Evolutionary conservation across 192 early-diverging fungal genomes (phyloP), one percentile per base, ranked within the genome.

Genomic region (Backusella sp.): DNA sequence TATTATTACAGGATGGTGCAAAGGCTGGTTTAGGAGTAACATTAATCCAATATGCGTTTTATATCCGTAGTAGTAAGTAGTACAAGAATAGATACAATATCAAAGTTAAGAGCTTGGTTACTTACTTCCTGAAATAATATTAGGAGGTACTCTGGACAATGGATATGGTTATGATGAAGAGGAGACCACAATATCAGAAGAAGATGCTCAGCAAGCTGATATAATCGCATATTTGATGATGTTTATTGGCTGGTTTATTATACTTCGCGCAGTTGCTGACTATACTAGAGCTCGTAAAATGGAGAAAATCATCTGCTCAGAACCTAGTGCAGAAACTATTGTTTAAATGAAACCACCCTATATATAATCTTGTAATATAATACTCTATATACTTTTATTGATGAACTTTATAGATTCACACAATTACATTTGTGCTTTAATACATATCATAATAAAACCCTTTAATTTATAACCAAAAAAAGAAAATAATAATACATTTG

Each of bases 11-110:
- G 82, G 86, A 92, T 73, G 91, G 91, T 23, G 90, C 91, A 65
- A 86, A 88, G 72, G 88, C 89, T 68, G 94, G 94, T 1, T 85
- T 94, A n/a, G 94, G 94, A 17, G 82, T 95, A 70, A 91, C 93
- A 15, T 86, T 95, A 76, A 84, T 95, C 68, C 89, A 90, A 77
- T 89, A 91, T 87, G 92, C 91, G 6, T 82, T 89, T 72, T 87
- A 90, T 82, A 81, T 91, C 76, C 86, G 85, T 77, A 86, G 82
- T 34, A 79, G 82, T 69, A 66, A 70, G 70, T 70, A 36, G 8
- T 44, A 21, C 26, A 46, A 37, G 4, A 11, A 56, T 56, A 66
- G 65, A 28, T 6, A 32, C 32, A 32, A 32, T 15, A 39, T 28
- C 32, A 3, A 32, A 32, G 32, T 2, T 32, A 32, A 66, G 28